Evolutionary conservation across 176 grass and related monocot species (phyloP).

Genomic region (Triticum dicoccoides): DNA sequence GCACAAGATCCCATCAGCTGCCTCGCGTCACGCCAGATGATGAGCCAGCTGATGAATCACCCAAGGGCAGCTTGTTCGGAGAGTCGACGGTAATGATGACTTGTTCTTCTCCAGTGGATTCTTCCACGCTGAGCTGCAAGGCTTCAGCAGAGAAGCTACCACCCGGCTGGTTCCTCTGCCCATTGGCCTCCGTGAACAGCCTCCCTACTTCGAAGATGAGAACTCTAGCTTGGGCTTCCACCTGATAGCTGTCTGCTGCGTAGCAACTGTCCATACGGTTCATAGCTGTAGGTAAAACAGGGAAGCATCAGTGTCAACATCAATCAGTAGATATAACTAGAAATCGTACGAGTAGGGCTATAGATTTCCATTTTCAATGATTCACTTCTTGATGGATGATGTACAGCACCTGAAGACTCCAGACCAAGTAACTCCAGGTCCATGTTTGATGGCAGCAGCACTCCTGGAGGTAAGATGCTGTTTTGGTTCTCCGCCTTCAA

Average conservation of each 20-base stretch:
- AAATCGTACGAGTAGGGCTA: neutral
- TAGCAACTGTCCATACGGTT: slow-evolving; percentile 50
- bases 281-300: slow-evolving; percentile 36
- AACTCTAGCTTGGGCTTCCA: slow-evolving; percentile 64
- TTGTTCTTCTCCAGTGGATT: neutral
- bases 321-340: neutral
- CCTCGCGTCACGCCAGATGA: neutral
- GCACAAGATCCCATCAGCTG: too few species aligned
- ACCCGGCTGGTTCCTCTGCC: slow-evolving; percentile 36
- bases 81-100: neutral
- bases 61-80: neutral
- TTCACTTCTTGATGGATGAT: neutral
- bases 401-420: slow-evolving; percentile 62
- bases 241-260: slow-evolving; percentile 47
- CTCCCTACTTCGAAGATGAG: slow-evolving; percentile 57
- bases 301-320: neutral
- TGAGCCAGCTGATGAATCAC: neutral
- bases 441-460: slow-evolving; percentile 41
- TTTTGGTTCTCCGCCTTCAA: slow-evolving; percentile 47
- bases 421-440: slow-evolving; percentile 54
- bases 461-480: slow-evolving; percentile 56
- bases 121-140: slow-evolving; percentile 52
- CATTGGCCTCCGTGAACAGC: slow-evolving; percentile 13
- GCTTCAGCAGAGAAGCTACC: slow-evolving; percentile 61
- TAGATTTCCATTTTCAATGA: neutral